phyloP scores from a whole-genome alignment of 441 rosid genomes.

The California macrophylla region DNA sequence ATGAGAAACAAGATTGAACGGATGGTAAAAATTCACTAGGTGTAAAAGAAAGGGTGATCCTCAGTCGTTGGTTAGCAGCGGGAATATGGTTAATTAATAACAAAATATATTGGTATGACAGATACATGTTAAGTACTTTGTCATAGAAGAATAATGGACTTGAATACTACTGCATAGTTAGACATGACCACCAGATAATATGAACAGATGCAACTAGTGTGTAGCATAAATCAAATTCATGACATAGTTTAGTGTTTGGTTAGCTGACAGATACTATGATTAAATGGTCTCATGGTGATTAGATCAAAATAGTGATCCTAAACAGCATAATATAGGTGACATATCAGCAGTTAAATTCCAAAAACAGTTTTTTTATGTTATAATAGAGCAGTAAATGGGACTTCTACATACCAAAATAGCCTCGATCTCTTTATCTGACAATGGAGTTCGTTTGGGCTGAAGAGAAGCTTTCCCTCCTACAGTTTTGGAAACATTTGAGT shows the following conservation, averaged over 20 bases:
- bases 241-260: not conserved
- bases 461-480: constrained; percentile 72
- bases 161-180: not conserved
- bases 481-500: constrained; percentile 32
- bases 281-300: not conserved
- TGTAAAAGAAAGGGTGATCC: not conserved
- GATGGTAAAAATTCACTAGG: not conserved
- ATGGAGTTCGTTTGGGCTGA: constrained; percentile 73
- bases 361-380: not conserved
- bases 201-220: not conserved
- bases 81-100: not conserved
- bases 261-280: not conserved
- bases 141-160: not conserved
- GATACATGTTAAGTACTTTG: not conserved
- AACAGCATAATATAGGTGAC: not conserved
- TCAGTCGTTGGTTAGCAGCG: not conserved
- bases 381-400: not conserved
- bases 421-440: constrained; percentile 71
- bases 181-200: not conserved
- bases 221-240: not conserved
- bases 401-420: constrained; percentile 53
- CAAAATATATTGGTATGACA: not conserved
- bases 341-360: not conserved
- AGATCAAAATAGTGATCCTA: not conserved
- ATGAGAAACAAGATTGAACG: not conserved